Evolutionary conservation across 1,284 basidiomycete species (phyloP), one percentile per base, ranked within the genome.

Genomic region (Rhodofomes roseus): DNA sequence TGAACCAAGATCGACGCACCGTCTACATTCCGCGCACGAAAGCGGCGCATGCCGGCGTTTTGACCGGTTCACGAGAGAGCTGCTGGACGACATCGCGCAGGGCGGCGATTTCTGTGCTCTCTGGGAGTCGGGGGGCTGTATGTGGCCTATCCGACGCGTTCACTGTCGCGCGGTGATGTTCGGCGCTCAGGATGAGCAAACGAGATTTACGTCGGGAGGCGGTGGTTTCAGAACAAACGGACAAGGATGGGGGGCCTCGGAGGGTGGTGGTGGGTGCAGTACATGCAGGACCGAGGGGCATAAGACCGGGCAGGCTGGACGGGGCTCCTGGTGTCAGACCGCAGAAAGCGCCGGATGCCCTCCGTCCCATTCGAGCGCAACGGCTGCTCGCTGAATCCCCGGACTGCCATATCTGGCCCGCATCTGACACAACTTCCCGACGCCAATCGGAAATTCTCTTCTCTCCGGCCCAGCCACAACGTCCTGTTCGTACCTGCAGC

Each of bases 11-110:
- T 18, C 22, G 50, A 27, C 62, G 46, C 48, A 69, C 66, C 64
- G 58, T 53, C 68, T 64, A 52, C 67, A 67, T 57, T 69, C 69
- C 9, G 66, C 66, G 36, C 69, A 70, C 8, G 65, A 66, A 12
- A 67, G 52, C 23, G 67, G 65, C 58, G 64, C 64, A 63, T 65
- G 70, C 34, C 65, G 66, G 20, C 63, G 31, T 53, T 62, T 65
- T 43, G 58, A 39, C 41, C 62, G 61, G 43, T 56, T 50, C n/a
- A 64, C 64, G 36, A 68, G 63, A 48, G 65, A 55, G 60, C 62
- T 66, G 37, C 40, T 55, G 25, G 60, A 63, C 22, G 67, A 68
- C 67, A 68, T 68, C n/a, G 20, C 4, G 39, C 29, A 16, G 25
- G 34, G 43, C 23, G 40, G 37, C 12, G 40, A 27, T 4, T 6